Conservation (phyloP, 352 stramenopile genomes). For the Phytophthora megakarya region DNA sequence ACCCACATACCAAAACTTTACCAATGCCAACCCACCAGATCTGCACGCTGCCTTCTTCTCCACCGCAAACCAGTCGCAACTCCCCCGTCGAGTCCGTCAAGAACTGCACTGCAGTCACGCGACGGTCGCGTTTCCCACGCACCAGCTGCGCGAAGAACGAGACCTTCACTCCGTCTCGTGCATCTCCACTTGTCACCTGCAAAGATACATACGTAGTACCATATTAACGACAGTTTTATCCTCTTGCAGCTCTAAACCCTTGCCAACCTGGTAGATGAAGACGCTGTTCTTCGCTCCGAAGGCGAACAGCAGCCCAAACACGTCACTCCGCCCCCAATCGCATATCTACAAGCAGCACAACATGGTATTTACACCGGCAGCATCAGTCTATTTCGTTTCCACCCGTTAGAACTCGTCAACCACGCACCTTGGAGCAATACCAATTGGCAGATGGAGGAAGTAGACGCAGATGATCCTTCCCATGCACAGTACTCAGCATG, state of each 20-base stretch:
- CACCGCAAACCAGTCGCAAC: conserved; percentile 54
- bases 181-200: conserved; percentile 1
- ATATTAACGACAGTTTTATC: not conserved
- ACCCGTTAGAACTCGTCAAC: not conserved
- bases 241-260: not conserved
- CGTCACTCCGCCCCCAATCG: conserved; percentile 56
- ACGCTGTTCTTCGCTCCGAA: conserved; percentile 70
- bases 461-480: conserved; percentile 38
- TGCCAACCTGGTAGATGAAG: conserved; percentile 66
- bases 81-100: conserved; percentile 37
- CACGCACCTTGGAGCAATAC: conserved; percentile 74
- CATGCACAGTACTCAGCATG: not conserved
- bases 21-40: conserved; percentile 53
- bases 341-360: conserved; percentile 49
- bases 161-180: conserved; percentile 11
- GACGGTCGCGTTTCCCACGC: conserved; percentile 61
- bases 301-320: conserved; percentile 45
- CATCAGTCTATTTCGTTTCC: not conserved
- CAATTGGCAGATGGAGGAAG: conserved; percentile 75
- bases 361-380: not conserved
- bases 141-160: conserved; percentile 57
- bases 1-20: not conserved
- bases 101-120: conserved; percentile 64
- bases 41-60: conserved; percentile 76
- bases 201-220: too few relatives aligned